These are phyloP conservation scores for Nitzschia sp. DNA, from an alignment of 108 stramenopile species.

Conservation along the genomic window DNA sequence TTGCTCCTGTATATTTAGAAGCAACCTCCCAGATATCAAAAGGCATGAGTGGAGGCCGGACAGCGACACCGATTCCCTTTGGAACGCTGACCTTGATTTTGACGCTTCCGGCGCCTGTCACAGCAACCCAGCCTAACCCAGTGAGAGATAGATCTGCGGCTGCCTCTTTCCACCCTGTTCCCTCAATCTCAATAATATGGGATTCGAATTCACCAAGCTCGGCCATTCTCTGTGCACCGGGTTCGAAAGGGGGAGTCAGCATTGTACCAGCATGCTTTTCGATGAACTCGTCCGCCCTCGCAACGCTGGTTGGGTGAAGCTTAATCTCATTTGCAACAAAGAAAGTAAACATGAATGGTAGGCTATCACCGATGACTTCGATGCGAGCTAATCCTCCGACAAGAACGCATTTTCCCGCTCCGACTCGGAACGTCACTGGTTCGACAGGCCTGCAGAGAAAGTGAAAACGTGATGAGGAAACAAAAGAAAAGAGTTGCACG, in stretches of 20 bases:
- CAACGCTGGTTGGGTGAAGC: slow-evolving; percentile 81
- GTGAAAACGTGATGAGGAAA: background rate
- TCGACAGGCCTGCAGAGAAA: slow-evolving; percentile 62
- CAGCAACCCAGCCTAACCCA: slow-evolving; percentile 96
- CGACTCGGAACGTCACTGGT: slow-evolving; percentile 82
- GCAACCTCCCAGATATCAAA: slow-evolving; percentile 89
- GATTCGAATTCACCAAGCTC: slow-evolving; percentile 89
- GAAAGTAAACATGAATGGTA: slow-evolving; percentile 92
- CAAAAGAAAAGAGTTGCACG: too few relatives aligned
- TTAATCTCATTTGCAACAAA: slow-evolving; percentile 96
- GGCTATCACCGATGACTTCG: slow-evolving; percentile 81
- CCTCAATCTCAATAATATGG: slow-evolving; percentile 84
- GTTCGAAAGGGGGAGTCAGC: slow-evolving; percentile 88
- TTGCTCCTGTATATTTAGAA: slow-evolving; percentile 81
- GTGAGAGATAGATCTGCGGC: slow-evolving; percentile 91
- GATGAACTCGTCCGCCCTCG: slow-evolving; percentile 78
- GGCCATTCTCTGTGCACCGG: slow-evolving; percentile 72
- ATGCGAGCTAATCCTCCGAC: slow-evolving; percentile 85
- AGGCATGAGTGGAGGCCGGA: slow-evolving; percentile 89
- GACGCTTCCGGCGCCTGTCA: slow-evolving; percentile 89
- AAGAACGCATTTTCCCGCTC: slow-evolving; percentile 80
- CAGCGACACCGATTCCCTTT: slow-evolving; percentile 80
- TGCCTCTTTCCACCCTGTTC: slow-evolving; percentile 92
- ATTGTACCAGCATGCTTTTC: slow-evolving; percentile 87
- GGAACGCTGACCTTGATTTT: slow-evolving; percentile 78